These are phyloP conservation scores for Cryphonectria radicalis DNA, from an alignment of 2,329 filamentous ascomycete genomes.

Conservation along the genomic window DNA sequence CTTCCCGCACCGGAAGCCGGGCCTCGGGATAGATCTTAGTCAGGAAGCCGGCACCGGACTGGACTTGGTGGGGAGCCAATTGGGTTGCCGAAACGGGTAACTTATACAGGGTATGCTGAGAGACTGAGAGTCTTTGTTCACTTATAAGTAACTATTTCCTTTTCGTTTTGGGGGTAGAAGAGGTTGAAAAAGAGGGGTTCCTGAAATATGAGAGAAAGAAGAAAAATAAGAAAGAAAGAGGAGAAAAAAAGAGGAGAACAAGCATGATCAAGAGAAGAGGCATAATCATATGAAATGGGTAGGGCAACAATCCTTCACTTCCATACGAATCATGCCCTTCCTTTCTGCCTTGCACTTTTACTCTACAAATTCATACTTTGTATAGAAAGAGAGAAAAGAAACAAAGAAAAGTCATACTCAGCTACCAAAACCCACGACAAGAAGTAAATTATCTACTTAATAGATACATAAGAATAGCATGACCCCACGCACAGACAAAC, in stretches of 20 bases:
- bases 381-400: too few relatives aligned
- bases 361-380: background rate
- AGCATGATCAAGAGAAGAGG: too few relatives aligned
- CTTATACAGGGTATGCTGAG: background rate
- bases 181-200: background rate
- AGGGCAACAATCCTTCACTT: too few relatives aligned
- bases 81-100: conserved; percentile 2
- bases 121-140: background rate
- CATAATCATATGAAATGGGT: too few relatives aligned
- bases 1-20: background rate
- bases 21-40: conserved; percentile 5
- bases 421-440: too few relatives aligned
- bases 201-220: background rate
- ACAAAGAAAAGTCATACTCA: background rate
- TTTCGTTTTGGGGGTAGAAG: background rate
- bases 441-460: background rate
- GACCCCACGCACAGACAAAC: too few relatives aligned
- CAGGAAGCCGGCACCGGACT: background rate
- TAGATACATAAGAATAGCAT: too few relatives aligned
- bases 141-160: background rate
- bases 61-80: background rate
- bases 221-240: background rate
- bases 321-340: too few relatives aligned
- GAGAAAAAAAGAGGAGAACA: too few relatives aligned
- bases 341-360: too few relatives aligned